These are phyloP conservation scores for Sclerotinia minor DNA, from an alignment of 2,329 filamentous ascomycete species.

Conservation along the genomic window DNA sequence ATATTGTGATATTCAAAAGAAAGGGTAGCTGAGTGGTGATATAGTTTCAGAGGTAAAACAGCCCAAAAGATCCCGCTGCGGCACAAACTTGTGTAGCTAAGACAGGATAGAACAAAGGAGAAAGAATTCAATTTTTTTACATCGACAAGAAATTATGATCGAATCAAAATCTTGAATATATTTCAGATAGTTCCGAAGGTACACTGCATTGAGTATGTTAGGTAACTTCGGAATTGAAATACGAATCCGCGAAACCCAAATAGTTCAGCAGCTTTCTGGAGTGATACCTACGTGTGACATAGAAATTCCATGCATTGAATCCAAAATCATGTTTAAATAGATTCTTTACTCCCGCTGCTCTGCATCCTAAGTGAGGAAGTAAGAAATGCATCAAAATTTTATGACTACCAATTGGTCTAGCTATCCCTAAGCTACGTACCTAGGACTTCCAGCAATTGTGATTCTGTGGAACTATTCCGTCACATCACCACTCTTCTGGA, in stretches of 20 bases:
- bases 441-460: too few species aligned
- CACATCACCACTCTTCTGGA: too few species aligned
- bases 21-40: not conserved
- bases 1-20: not conserved
- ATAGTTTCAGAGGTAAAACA: not conserved
- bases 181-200: not conserved
- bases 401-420: not conserved
- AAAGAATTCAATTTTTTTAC: not conserved
- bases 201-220: not conserved
- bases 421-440: not conserved
- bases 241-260: not conserved
- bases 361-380: too few species aligned
- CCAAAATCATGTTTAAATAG: not conserved
- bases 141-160: not conserved
- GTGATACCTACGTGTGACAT: not conserved
- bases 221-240: slow-evolving; percentile 1
- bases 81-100: not conserved
- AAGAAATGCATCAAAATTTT: not conserved
- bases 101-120: not conserved
- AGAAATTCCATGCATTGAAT: too few species aligned
- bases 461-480: not conserved
- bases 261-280: not conserved
- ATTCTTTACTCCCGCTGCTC: not conserved
- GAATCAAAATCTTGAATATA: not conserved
- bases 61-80: not conserved